Conservation (phyloP, 129 eudicot species). For the Escallonia rubra region DNA sequence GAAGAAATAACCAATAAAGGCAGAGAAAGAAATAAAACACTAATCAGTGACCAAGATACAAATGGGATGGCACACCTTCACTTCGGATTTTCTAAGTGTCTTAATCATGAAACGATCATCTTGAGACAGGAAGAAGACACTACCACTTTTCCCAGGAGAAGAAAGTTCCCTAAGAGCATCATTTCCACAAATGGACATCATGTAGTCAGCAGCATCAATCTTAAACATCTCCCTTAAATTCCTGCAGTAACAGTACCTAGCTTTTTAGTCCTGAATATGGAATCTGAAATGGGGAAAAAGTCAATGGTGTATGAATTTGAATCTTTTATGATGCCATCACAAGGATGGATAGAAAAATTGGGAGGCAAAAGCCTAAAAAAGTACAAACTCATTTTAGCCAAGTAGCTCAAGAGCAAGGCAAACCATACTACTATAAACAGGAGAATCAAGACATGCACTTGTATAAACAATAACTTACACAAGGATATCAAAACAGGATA, state of each 20-base stretch:
- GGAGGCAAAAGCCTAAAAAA: too few relatives aligned
- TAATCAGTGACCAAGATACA: constrained; percentile 8
- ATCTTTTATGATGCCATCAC: too few relatives aligned
- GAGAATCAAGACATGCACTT: too few relatives aligned
- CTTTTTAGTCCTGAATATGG: background rate
- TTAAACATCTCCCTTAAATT: constrained; percentile 95
- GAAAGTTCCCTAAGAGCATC: constrained; percentile 94
- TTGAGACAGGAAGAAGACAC: constrained; percentile 91
- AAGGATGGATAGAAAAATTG: too few relatives aligned
- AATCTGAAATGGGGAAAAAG: too few relatives aligned
- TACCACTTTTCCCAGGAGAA: constrained; percentile 98
- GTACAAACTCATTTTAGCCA: too few relatives aligned
- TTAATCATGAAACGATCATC: constrained; percentile 97
- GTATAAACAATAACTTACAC: too few relatives aligned
- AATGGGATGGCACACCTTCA: constrained; percentile 53
- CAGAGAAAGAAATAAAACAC: background rate
- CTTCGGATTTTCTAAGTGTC: constrained; percentile 87
- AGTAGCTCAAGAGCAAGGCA: too few relatives aligned
- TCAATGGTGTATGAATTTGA: too few relatives aligned
- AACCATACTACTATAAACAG: too few relatives aligned
- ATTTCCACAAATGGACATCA: constrained; percentile 99
- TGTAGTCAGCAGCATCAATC: constrained; percentile 97
- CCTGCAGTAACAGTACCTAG: constrained; percentile 26
- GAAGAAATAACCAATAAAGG: background rate
- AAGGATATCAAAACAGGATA: too few relatives aligned